Evolutionary conservation across 305 asterid genomes (phyloP).

Genomic region (Fraxinus angustifolia): DNA sequence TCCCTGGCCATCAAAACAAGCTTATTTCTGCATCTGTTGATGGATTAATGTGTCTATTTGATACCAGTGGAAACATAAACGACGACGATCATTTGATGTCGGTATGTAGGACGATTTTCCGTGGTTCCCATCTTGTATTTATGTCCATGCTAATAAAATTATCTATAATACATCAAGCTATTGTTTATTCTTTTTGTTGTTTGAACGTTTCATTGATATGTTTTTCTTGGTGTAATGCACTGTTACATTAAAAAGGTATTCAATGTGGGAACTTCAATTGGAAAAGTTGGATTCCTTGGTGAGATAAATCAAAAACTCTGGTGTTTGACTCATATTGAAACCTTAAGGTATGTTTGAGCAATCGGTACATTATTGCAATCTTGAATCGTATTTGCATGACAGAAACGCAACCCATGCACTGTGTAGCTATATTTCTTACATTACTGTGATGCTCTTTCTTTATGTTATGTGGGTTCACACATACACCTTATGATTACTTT

Average conservation of each 20-base stretch:
- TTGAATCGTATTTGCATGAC: not conserved
- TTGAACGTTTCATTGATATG: constrained; percentile 1
- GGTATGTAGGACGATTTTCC: constrained; percentile 46
- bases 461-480: not conserved
- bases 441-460: not conserved
- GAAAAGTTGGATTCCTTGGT: constrained; percentile 83
- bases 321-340: constrained; percentile 91
- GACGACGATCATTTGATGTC: constrained; percentile 82
- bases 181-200: not conserved
- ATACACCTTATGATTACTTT: constrained; percentile 15
- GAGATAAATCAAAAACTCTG: constrained; percentile 61
- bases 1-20: constrained; percentile 72
- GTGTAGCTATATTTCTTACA: not conserved
- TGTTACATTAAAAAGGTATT: constrained; percentile 46
- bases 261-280: constrained; percentile 89
- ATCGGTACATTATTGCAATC: not conserved
- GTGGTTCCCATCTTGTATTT: constrained; percentile 5
- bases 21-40: constrained; percentile 89
- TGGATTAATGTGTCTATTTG: constrained; percentile 91
- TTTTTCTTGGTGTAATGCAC: constrained; percentile 7
- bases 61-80: constrained; percentile 72
- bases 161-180: not conserved
- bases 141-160: not conserved
- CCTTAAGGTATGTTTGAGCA: constrained; percentile 55
- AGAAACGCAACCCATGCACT: not conserved